Percentiles rank a stretch among this genome's conserved stretches.
These are phyloP conservation scores for Pleurotus tuber-regium DNA, from an alignment of 768 basidiomycete species.

Conservation along the genomic window DNA sequence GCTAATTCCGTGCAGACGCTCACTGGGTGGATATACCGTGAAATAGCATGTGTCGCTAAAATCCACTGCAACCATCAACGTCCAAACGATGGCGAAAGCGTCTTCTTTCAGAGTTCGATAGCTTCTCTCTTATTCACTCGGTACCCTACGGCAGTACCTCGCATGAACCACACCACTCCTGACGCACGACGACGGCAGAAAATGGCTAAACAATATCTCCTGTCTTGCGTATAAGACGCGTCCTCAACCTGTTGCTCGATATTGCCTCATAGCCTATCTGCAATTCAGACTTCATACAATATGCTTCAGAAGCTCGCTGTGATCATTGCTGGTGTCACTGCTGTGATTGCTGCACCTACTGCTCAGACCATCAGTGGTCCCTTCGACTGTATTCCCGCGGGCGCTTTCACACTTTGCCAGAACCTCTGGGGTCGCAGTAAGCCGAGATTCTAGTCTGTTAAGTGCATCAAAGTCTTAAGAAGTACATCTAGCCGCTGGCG, in stretches of 20 bases:
- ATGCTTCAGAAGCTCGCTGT: background rate
- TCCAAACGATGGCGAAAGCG: too few relatives aligned
- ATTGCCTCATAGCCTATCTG: background rate
- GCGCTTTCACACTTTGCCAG: constrained; percentile 50
- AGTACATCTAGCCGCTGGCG: constrained; percentile 34
- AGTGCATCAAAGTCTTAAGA: background rate
- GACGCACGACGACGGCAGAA: background rate
- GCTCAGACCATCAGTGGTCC: constrained; percentile 44
- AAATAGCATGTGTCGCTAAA: too few relatives aligned
- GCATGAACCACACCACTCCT: background rate
- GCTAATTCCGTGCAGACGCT: background rate
- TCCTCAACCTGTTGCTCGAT: background rate
- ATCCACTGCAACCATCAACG: too few relatives aligned
- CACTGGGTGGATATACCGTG: too few relatives aligned
- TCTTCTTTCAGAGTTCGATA: too few relatives aligned
- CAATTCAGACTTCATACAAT: background rate
- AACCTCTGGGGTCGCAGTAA: constrained; percentile 53
- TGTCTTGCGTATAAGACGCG: background rate
- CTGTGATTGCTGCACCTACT: constrained; percentile 12
- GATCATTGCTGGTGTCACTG: background rate
- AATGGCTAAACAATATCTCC: background rate
- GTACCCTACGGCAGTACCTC: background rate
- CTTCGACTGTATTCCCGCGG: constrained; percentile 42
- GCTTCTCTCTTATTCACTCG: background rate
- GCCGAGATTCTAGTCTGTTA: constrained; percentile 10